Base-by-base conservation (phyloP, 2,329 filamentous ascomycete genomes). In the Akanthomyces uredinophilus region DNA sequence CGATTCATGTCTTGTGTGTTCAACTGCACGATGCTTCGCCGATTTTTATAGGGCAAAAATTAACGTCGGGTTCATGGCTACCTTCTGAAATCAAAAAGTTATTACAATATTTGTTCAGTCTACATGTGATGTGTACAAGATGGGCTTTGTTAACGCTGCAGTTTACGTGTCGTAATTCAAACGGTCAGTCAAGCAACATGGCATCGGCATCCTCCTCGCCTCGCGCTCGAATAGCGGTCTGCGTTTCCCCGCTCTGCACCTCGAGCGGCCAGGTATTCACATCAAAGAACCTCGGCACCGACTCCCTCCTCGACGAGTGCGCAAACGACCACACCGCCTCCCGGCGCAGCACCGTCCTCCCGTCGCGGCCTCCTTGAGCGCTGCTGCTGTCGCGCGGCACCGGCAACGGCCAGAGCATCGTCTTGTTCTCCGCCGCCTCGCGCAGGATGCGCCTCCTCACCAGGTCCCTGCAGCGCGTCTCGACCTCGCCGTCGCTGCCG, bases 181-280 rank as follows among this genome's bases (percentile, higher is more conserved):
- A 35, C 5, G 16, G 14, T 47, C 20, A 47, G 13, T 47, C 44
- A 24, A 35, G 7, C 10, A 35, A 8, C 10, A 35, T 35, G 7
- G 32, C 47, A 32, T 11, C 24, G 29, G 27, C 27, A 6, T 32
- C 49, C 13, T 35, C 14, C 5, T 4, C 16, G 16, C 24, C 16
- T 13, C 2, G 14, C n/a, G 49, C 16, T 7, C 24, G 27, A 51
- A 51, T 32, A 24, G 22, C n/a, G 27, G 27, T 35, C 44, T 27
- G 47, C 53, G 20, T 37, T 11, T 43, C 47, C 24, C 2, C 56
- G 18, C 44, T 44, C 52, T 55, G n/a, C 35, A 27, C 13, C 52
- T 35, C 35, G 22, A 77, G 49, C 41, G 81, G 81, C 81, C 81
- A 84, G 44, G 79, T 75, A 66, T 78, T 72, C 50, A 83, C 69